Evolutionary conservation across 2,329 filamentous ascomycete genomes (phyloP).

Genomic region (Madurella fahalii): DNA sequence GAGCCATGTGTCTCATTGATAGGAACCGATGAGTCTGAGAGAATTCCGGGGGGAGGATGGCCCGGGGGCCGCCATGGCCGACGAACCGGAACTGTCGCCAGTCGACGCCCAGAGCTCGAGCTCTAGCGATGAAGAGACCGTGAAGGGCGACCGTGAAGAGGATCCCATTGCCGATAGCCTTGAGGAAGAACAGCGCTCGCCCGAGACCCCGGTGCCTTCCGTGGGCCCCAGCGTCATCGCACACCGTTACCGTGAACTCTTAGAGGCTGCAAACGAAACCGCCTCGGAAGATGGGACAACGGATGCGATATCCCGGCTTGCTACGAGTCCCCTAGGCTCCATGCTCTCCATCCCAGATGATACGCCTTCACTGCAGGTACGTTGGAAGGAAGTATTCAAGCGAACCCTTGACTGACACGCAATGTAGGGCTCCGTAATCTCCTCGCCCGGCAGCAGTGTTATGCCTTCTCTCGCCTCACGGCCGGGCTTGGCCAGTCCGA

Average conservation of each 20-base stretch:
- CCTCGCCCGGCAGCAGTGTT: slow-evolving; percentile 69
- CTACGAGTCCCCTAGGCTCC: slow-evolving; percentile 66
- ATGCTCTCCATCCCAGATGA: slow-evolving; percentile 74
- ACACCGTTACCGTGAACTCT: slow-evolving; percentile 43
- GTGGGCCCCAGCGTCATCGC: slow-evolving; percentile 36
- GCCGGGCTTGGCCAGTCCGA: slow-evolving; percentile 63
- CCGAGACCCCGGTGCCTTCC: slow-evolving; percentile 23
- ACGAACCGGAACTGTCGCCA: slow-evolving; percentile 44
- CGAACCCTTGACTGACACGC: neutral
- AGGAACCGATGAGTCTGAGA: slow-evolving; percentile 65
- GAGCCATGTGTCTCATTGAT: slow-evolving; percentile 29
- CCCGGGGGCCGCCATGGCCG: slow-evolving; percentile 46
- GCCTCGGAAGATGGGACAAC: slow-evolving; percentile 51
- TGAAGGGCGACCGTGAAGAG: slow-evolving; percentile 36
- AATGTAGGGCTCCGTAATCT: slow-evolving; percentile 54
- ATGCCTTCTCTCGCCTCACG: slow-evolving; percentile 66
- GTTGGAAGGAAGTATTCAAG: slow-evolving; percentile 22
- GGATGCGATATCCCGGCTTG: slow-evolving; percentile 50
- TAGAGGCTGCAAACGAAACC: slow-evolving; percentile 42
- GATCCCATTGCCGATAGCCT: slow-evolving; percentile 34
- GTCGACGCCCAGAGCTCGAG: slow-evolving; percentile 37
- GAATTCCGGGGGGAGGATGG: slow-evolving; percentile 58
- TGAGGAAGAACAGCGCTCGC: slow-evolving; percentile 33
- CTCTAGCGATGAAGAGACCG: slow-evolving; percentile 37
- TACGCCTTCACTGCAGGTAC: slow-evolving; percentile 76